Conservation (phyloP, 2,329 filamentous ascomycete species). For the Pseudonectria buxi region DNA sequence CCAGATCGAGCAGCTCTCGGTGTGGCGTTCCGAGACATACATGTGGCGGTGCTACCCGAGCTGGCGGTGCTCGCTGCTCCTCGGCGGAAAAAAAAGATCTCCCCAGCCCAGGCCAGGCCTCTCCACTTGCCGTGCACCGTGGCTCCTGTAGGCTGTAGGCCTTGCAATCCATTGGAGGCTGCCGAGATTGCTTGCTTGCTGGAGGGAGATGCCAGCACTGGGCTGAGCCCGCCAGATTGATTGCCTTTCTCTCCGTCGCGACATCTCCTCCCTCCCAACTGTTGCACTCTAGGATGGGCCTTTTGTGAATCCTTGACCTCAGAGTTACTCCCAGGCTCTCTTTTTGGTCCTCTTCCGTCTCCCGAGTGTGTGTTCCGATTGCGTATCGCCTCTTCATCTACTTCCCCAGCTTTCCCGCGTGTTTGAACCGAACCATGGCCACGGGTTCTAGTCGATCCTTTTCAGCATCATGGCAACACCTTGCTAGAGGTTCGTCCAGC, state of each 20-base stretch:
- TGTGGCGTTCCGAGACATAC: no score
- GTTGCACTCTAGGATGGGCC: not conserved
- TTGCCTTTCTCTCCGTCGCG: conserved; percentile 18
- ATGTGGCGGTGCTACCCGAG: no score
- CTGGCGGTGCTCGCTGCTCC: no score
- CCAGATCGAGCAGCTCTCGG: no score
- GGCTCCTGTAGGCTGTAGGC: conserved; percentile 5
- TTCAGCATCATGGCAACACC: conserved; percentile 15
- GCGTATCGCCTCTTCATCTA: no score
- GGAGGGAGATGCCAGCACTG: no score
- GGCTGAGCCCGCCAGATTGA: no score
- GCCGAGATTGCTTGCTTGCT: not conserved
- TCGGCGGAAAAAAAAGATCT: not conserved
- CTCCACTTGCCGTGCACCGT: conserved; percentile 2
- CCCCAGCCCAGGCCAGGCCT: not conserved
- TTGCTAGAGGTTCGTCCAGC: conserved; percentile 15
- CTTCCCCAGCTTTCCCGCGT: not conserved
- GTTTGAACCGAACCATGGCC: conserved; percentile 17
- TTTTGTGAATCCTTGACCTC: no score
- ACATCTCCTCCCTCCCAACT: conserved; percentile 10
- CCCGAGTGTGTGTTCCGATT: no score
- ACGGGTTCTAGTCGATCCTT: conserved; percentile 15
- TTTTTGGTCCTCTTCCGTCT: no score
- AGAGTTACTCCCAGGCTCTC: no score
- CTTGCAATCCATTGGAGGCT: no score